Evolutionary conservation across 2,329 filamentous ascomycete genomes (phyloP).

Genomic region (Nothopassalora personata): DNA sequence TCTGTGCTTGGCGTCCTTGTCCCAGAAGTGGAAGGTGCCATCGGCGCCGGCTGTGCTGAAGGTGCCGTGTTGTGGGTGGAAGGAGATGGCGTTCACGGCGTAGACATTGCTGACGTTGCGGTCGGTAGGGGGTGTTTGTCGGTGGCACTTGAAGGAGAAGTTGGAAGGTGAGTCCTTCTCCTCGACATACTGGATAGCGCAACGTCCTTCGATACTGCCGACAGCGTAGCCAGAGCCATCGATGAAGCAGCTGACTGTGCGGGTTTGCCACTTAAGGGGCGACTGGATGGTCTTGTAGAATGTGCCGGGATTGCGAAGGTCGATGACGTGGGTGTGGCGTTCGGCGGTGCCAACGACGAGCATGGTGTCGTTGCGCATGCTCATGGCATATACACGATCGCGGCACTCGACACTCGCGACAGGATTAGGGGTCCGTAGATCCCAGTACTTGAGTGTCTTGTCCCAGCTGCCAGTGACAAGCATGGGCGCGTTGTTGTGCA

Average conservation of each 20-base stretch:
- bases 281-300: constrained; percentile 97
- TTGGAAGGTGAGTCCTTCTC: constrained; percentile 81
- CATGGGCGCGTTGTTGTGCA: constrained; percentile 63
- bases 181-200: constrained; percentile 96
- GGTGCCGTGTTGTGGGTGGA: constrained; percentile 95
- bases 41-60: constrained; percentile 95
- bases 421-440: constrained; percentile 62
- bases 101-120: constrained; percentile 79
- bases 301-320: constrained; percentile 78
- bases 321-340: constrained; percentile 91
- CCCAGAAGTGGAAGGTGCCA: constrained; percentile 96
- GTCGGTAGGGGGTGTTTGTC: constrained; percentile 61
- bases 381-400: constrained; percentile 85
- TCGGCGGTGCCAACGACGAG: constrained; percentile 91
- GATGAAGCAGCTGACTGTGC: constrained; percentile 89
- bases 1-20: constrained; percentile 55
- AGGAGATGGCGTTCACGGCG: constrained; percentile 94
- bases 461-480: constrained; percentile 91
- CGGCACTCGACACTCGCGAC: constrained; percentile 62
- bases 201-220: constrained; percentile 92
- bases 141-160: constrained; percentile 99
- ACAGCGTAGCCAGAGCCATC: constrained; percentile 91
- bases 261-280: constrained; percentile 96
- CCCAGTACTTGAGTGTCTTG: constrained; percentile 88
- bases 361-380: constrained; percentile 67